A percentile compares a stretch with the other conserved stretches of the same genome.
These are phyloP conservation scores for Cyberlindnera xylosilytica DNA, from an alignment of 805 yeast genomes.

Conservation along the genomic window DNA sequence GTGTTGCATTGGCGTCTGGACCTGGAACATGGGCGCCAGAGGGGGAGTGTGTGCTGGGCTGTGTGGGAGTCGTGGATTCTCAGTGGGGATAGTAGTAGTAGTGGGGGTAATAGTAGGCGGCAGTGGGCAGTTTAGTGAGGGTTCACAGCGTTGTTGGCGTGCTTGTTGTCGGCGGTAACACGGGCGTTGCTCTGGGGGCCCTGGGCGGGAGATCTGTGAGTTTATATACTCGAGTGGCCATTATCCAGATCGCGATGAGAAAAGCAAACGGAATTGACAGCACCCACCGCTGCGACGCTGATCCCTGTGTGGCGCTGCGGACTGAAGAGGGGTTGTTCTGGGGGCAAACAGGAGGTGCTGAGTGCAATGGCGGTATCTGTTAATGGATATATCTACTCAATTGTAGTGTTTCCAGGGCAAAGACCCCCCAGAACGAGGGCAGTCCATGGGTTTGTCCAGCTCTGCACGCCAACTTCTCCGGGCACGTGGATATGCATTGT, in stretches of 20 bases:
- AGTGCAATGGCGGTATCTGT: too few relatives aligned
- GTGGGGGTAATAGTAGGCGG: neutral
- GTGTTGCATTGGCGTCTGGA: slow-evolving; percentile 10
- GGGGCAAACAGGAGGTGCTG: neutral
- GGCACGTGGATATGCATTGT: too few relatives aligned
- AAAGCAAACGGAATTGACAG: slow-evolving; percentile 11
- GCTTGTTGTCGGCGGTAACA: too few relatives aligned
- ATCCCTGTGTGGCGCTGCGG: neutral
- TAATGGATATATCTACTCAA: too few relatives aligned
- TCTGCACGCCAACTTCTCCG: slow-evolving; percentile 1
- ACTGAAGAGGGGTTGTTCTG: neutral
- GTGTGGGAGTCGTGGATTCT: neutral
- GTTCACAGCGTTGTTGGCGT: neutral
- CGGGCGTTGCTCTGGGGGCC: too few relatives aligned
- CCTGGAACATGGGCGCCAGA: slow-evolving; percentile 16
- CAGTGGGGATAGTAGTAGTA: too few relatives aligned
- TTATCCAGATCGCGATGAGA: slow-evolving; percentile 19
- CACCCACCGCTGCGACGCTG: slow-evolving; percentile 8
- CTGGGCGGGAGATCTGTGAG: slow-evolving; percentile 2
- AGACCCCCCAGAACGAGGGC: too few relatives aligned
- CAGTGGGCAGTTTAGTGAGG: neutral
- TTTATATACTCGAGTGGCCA: slow-evolving; percentile 14
- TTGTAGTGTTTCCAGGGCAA: too few relatives aligned
- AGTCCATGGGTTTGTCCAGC: too few relatives aligned
- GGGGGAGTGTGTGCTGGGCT: neutral